Conservation (phyloP, 2,329 filamentous ascomycete species). For the Neocatenulostroma microsporum region DNA sequence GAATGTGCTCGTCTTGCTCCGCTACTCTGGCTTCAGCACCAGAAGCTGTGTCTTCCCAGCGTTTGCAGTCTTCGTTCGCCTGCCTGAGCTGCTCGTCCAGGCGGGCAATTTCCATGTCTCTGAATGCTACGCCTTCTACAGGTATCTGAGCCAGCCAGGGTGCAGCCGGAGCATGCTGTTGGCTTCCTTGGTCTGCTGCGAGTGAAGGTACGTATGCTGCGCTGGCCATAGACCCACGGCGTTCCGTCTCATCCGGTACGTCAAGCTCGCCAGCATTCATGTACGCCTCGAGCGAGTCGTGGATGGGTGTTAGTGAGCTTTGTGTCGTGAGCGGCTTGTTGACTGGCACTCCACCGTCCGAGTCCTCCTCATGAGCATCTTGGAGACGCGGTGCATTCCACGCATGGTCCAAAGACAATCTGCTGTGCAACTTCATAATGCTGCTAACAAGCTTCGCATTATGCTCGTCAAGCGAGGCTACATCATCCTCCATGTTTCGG, state of each 20-base stretch:
- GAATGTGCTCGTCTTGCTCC: background rate
- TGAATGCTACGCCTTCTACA: slow-evolving; percentile 20
- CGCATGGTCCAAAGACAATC: background rate
- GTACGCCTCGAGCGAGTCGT: too few species aligned
- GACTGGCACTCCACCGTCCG: too few species aligned
- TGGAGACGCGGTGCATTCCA: slow-evolving; percentile 2
- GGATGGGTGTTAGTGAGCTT: too few species aligned
- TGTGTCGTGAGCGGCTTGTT: too few species aligned
- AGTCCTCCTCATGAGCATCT: background rate
- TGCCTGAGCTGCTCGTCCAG: slow-evolving; percentile 13
- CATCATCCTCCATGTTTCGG: background rate
- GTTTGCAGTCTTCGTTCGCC: slow-evolving; percentile 6
- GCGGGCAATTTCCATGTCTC: slow-evolving; percentile 21
- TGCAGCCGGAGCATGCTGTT: too few species aligned
- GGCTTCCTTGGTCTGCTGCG: too few species aligned
- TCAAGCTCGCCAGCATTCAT: too few species aligned
- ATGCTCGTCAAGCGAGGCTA: background rate
- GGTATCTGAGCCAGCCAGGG: too few species aligned
- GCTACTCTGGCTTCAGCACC: background rate
- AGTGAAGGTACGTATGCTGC: too few species aligned
- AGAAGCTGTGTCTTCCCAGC: too few species aligned
- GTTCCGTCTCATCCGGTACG: too few species aligned
- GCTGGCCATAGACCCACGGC: too few species aligned
- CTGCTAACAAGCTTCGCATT: background rate
- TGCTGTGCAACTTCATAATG: slow-evolving; percentile 4